These are phyloP conservation scores for Yamadazyma phyllophila DNA, from an alignment of 805 yeast species.

Conservation along the genomic window DNA sequence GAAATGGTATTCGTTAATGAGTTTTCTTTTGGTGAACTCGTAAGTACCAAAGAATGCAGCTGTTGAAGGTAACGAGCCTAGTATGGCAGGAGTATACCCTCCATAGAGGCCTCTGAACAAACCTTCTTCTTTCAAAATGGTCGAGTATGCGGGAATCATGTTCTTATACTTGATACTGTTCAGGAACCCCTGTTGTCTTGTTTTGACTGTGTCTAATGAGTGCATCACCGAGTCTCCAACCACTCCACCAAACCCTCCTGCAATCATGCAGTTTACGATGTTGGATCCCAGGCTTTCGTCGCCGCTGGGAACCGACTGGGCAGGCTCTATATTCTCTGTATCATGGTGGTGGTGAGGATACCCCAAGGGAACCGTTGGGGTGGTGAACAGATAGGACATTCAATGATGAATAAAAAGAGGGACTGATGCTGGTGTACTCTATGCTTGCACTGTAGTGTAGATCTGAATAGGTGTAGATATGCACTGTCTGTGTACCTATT, in stretches of 20 bases:
- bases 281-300: constrained; percentile 31
- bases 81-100: constrained; percentile 88
- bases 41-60: constrained; percentile 92
- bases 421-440: not conserved
- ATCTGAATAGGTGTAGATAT: too few species aligned
- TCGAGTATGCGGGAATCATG: constrained; percentile 72
- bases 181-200: constrained; percentile 95
- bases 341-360: constrained; percentile 26
- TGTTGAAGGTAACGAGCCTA: constrained; percentile 93
- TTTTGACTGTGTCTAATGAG: constrained; percentile 93
- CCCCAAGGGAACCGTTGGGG: constrained; percentile 36
- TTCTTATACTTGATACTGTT: constrained; percentile 61
- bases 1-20: constrained; percentile 60
- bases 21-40: constrained; percentile 70
- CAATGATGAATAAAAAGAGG: constrained; percentile 4
- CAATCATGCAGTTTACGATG: constrained; percentile 62
- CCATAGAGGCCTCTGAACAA: constrained; percentile 80
- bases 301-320: not conserved
- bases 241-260: constrained; percentile 95
- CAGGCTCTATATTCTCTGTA: not conserved
- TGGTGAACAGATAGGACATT: constrained; percentile 17
- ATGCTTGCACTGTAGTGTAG: too few species aligned
- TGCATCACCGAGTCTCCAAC: constrained; percentile 94
- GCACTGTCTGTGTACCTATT: too few species aligned
- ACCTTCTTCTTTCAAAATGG: constrained; percentile 85